phyloP scores from a whole-genome alignment of 495 filamentous ascomycete genomes.

The Amphirosellinia nigrospora region DNA sequence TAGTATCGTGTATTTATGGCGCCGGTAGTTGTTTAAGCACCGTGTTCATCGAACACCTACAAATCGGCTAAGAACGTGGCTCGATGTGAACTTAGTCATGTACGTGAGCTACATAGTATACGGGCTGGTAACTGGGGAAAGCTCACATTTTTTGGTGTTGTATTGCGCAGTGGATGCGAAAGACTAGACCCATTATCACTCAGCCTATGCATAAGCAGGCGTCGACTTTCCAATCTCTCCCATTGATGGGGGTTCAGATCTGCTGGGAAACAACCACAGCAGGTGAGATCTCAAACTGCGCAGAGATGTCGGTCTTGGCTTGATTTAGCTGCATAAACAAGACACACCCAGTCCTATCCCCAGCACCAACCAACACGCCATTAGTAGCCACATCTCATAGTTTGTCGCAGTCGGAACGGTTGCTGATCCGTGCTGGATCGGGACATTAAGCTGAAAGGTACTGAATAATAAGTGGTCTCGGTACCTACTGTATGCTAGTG shows the following conservation, averaged over 20 bases:
- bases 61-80: constrained; percentile 24
- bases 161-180: neutral
- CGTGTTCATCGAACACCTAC: constrained; percentile 20
- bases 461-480: neutral
- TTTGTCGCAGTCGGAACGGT: neutral
- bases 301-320: constrained; percentile 21
- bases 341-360: constrained; percentile 14
- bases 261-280: constrained; percentile 13
- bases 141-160: neutral
- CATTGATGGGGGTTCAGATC: constrained; percentile 15
- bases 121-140: neutral
- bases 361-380: constrained; percentile 7
- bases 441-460: constrained; percentile 12
- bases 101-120: constrained; percentile 20
- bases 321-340: constrained; percentile 13
- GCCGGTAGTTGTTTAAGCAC: constrained; percentile 2
- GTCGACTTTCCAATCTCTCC: constrained; percentile 7
- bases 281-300: constrained; percentile 10
- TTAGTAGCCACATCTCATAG: neutral
- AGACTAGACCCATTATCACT: constrained; percentile 2
- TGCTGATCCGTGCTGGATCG: constrained; percentile 15
- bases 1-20: neutral
- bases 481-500: neutral
- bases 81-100: constrained; percentile 21
- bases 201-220: constrained; percentile 21